Base-by-base conservation (phyloP, 768 basidiomycete genomes). In the Crepidotus variabilis region DNA sequence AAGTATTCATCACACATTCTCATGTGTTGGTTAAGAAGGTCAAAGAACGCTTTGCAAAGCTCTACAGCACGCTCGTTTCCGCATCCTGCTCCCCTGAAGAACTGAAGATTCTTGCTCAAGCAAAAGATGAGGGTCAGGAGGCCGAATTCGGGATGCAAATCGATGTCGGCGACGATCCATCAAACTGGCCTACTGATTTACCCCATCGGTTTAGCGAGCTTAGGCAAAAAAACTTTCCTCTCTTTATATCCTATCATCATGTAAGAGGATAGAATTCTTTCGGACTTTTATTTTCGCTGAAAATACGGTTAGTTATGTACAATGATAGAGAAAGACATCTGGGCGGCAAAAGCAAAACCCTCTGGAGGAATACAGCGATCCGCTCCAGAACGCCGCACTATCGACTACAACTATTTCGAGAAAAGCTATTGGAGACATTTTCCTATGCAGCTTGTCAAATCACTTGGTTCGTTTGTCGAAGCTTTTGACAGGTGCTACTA, bases 1-100 rank as follows among this genome's bases (percentile, higher is more conserved):
- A 89, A 59, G 63, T 89, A 6, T 89, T 89, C 59, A 78, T 89
- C 3, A 89, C 87, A 0, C 81, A 86, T 59, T 88, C 87, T 4
- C 74, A 73, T 13, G 70, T 81, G 14, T 75, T 89, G 2, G 85
- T 84, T 0, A 71, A 69, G 21, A 86, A 85, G 56, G 87, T 90
- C 22, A 74, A 83, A 58, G 80, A 84, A 34, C 82, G 85, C 59
- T 90, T 82, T 61, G 54, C 59, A 2, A 81, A 80, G 39, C 36
- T 16, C 2, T 43, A 43, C 18, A 20, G 13, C 18, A 20, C 39
- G 13, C 39, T 43, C 39, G 39, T 43, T 3, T 43, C 39, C 11
- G 13, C 39, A 16, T 20, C 18, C 5, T 43, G 13, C 18, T 16
- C 39, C 5, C 39, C 39, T 5, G 39, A 43, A 20, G 14, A 43